A percentile compares a stretch with the other conserved stretches of the same genome.
phyloP scores from a whole-genome alignment of 106 monocot genomes.

The Allium fistulosum region DNA sequence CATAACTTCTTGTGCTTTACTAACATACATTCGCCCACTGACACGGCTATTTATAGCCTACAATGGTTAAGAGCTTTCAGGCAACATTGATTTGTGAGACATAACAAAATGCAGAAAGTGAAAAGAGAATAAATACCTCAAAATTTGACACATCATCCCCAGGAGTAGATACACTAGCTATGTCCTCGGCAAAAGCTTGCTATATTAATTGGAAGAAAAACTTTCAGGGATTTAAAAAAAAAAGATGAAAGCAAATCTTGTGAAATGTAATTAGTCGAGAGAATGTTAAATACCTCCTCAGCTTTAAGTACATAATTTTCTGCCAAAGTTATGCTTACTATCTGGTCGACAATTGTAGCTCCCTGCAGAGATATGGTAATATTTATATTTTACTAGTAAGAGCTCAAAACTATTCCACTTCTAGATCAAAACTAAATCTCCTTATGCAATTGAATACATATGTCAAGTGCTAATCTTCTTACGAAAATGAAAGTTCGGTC shows the following conservation, averaged over 20 bases:
- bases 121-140: not conserved
- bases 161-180: not conserved
- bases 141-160: not conserved
- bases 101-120: too few species aligned
- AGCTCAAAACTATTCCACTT: too few species aligned
- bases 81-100: too few species aligned
- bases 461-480: too few species aligned
- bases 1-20: constrained; percentile 79
- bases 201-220: constrained; percentile 25
- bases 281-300: constrained; percentile 33
- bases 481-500: too few species aligned
- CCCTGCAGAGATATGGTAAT: constrained; percentile 30
- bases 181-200: constrained; percentile 25
- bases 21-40: constrained; percentile 49
- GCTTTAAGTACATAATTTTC: constrained; percentile 53
- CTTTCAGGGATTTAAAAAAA: not conserved
- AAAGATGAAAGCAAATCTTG: not conserved
- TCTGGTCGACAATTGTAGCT: constrained; percentile 85
- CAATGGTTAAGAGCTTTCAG: not conserved
- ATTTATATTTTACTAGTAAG: too few species aligned
- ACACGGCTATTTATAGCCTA: constrained; percentile 37
- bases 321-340: constrained; percentile 53
- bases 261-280: not conserved
- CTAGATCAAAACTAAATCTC: too few species aligned
- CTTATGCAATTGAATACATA: too few species aligned